Percentiles rank a stretch among this genome's conserved stretches.
Evolutionary conservation across 1,284 basidiomycete genomes (phyloP).

Genomic region (Lentinus polychrous): DNA sequence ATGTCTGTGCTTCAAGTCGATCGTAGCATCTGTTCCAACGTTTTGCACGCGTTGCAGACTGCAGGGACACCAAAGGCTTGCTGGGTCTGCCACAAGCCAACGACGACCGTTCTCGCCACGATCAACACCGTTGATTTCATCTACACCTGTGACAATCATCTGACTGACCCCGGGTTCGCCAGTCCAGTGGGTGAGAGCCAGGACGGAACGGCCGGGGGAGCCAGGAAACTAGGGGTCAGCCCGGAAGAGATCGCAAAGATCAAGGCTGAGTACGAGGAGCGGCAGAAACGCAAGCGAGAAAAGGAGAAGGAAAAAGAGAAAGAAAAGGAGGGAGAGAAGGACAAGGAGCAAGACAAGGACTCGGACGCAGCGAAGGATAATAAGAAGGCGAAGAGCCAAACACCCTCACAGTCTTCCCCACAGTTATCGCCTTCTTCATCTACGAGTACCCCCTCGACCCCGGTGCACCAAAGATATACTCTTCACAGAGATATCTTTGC

Average conservation of each 20-base stretch:
- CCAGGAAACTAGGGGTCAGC: constrained; percentile 38
- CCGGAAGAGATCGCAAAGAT: constrained; percentile 68
- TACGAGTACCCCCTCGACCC: constrained; percentile 15
- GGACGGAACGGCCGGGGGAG: constrained; percentile 26
- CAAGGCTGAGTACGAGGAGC: constrained; percentile 75
- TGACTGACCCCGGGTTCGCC: constrained; percentile 66
- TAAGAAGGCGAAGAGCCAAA: constrained; percentile 15
- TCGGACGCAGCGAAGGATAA: constrained; percentile 10
- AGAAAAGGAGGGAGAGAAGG: constrained; percentile 33
- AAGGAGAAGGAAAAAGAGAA: constrained; percentile 44
- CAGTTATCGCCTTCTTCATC: constrained; percentile 11
- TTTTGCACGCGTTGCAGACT: constrained; percentile 33
- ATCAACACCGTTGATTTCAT: constrained; percentile 69
- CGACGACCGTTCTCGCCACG: constrained; percentile 68
- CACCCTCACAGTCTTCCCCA: constrained; percentile 14
- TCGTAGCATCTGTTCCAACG: not conserved
- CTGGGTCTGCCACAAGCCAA: constrained; percentile 68
- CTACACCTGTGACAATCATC: constrained; percentile 64
- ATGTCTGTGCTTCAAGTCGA: constrained; percentile 5
- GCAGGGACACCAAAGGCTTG: constrained; percentile 64
- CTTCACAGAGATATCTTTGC: constrained; percentile 36
- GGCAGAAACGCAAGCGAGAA: constrained; percentile 46
- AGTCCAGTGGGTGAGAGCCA: constrained; percentile 37
- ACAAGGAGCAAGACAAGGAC: constrained; percentile 25
- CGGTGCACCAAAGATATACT: constrained; percentile 30